phyloP scores from a whole-genome alignment of 208 protist genomes.

The Blastocrithidia nonstop region DNA sequence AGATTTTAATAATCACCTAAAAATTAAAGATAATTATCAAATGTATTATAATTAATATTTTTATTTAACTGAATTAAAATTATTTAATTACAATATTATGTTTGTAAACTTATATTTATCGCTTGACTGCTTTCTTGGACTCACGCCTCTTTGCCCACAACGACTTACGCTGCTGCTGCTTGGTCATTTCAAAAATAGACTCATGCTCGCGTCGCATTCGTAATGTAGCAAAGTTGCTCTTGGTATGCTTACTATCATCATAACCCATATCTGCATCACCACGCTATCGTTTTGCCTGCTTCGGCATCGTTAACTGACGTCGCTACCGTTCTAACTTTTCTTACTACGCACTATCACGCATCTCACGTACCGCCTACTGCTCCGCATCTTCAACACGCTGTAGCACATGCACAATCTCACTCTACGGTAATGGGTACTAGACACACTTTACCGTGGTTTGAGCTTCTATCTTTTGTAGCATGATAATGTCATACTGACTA shows the following conservation, averaged over 20 bases:
- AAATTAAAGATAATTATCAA: too few species aligned
- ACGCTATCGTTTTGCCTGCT: slow-evolving; percentile 65
- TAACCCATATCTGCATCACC: slow-evolving; percentile 70
- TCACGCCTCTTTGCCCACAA: slow-evolving; percentile 77
- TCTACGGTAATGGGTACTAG: slow-evolving; percentile 71
- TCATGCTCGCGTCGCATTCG: slow-evolving; percentile 82
- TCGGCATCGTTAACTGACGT: slow-evolving; percentile 39
- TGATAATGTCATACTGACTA: slow-evolving; percentile 96
- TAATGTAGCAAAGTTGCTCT: slow-evolving; percentile 62
- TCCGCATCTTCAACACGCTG: slow-evolving; percentile 87
- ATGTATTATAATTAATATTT: too few species aligned
- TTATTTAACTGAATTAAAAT: too few species aligned
- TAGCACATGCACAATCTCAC: slow-evolving; percentile 55
- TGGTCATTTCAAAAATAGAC: slow-evolving; percentile 79
- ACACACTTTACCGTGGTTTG: slow-evolving; percentile 86
- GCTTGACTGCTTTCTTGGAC: slow-evolving; percentile 25
- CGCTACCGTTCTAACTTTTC: slow-evolving; percentile 63
- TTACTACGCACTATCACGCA: slow-evolving; percentile 75
- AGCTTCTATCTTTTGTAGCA: slow-evolving; percentile 96
- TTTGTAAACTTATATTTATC: too few species aligned
- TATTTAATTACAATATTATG: too few species aligned
- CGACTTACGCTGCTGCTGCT: slow-evolving; percentile 73
- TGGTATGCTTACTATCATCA: slow-evolving; percentile 73
- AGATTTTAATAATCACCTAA: too few species aligned
- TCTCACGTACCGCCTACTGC: slow-evolving; percentile 77